Evolutionary conservation across 2,329 filamentous ascomycete genomes (phyloP).

Genomic region (Fusarium fujikuroi): DNA sequence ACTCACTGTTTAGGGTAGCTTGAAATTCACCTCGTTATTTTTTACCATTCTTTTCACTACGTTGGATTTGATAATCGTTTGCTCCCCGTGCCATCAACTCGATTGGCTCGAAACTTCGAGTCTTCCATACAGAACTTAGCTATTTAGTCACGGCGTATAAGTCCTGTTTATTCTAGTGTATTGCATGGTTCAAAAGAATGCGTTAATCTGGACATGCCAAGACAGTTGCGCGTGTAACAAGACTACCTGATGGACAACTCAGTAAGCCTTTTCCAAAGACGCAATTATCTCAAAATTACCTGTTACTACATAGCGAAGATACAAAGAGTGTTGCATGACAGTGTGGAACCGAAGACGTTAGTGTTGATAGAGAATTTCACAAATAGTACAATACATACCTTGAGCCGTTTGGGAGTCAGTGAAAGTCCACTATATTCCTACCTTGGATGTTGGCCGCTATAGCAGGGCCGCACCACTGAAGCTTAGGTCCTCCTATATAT

Average conservation of each 20-base stretch:
- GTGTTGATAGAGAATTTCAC: not conserved
- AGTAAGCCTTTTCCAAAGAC: too few species aligned
- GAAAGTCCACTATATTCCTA: not conserved
- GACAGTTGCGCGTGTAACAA: not conserved
- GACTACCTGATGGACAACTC: too few species aligned
- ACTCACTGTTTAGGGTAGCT: not conserved
- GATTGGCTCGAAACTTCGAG: too few species aligned
- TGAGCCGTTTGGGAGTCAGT: too few species aligned
- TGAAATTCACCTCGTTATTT: not conserved
- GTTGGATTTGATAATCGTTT: not conserved
- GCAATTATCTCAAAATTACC: too few species aligned
- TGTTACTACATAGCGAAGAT: not conserved
- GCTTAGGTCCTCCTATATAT: not conserved
- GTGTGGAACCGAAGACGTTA: not conserved
- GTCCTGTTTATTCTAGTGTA: too few species aligned
- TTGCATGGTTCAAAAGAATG: not conserved
- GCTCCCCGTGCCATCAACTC: too few species aligned
- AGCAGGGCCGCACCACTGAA: not conserved
- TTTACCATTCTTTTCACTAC: not conserved
- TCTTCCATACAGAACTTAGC: too few species aligned
- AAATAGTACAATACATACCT: not conserved
- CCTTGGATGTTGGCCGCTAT: not conserved
- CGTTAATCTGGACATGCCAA: not conserved
- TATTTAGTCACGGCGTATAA: not conserved
- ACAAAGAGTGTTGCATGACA: not conserved